Evolutionary conservation across 345 rosid genomes (phyloP).

Genomic region (Boechera divaricarpa): DNA sequence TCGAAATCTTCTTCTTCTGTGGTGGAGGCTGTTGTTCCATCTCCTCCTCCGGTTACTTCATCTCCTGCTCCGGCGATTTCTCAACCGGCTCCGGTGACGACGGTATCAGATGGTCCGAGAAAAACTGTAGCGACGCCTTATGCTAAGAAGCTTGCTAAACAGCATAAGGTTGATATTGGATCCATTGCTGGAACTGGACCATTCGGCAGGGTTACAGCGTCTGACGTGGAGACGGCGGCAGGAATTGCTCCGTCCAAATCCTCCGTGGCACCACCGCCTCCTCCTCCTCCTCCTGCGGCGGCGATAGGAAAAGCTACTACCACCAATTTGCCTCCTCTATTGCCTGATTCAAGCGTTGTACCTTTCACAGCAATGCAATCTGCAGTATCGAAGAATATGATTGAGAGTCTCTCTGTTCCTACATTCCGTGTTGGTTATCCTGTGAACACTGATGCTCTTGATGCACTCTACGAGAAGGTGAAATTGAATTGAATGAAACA

Average conservation of each 20-base stretch:
- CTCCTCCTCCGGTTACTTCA: constrained; percentile 62
- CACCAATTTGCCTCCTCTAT: constrained; percentile 45
- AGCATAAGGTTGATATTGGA: constrained; percentile 77
- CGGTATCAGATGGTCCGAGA: constrained; percentile 56
- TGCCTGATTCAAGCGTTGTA: constrained; percentile 76
- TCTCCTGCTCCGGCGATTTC: constrained; percentile 54
- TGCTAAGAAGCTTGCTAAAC: constrained; percentile 91
- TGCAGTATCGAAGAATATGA: constrained; percentile 87
- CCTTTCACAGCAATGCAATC: constrained; percentile 92
- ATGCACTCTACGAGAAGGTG: constrained; percentile 87
- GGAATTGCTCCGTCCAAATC: constrained; percentile 69
- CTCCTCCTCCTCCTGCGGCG: constrained; percentile 35
- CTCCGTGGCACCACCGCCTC: constrained; percentile 39
- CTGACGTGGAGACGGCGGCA: constrained; percentile 79
- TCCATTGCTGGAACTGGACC: constrained; percentile 81
- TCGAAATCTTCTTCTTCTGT: constrained; percentile 50
- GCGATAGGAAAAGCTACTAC: constrained; percentile 44
- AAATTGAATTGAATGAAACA: neutral
- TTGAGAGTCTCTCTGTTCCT: constrained; percentile 85
- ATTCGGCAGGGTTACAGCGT: constrained; percentile 74
- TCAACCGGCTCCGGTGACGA: constrained; percentile 43
- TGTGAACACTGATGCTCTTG: constrained; percentile 76
- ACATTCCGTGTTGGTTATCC: constrained; percentile 96
- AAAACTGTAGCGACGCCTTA: constrained; percentile 74
- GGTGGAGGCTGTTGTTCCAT: constrained; percentile 46